Percentiles rank a stretch among this genome's conserved stretches.
Evolutionary conservation across 495 filamentous ascomycete species (phyloP).

Genomic region (Neurospora hispaniola): DNA sequence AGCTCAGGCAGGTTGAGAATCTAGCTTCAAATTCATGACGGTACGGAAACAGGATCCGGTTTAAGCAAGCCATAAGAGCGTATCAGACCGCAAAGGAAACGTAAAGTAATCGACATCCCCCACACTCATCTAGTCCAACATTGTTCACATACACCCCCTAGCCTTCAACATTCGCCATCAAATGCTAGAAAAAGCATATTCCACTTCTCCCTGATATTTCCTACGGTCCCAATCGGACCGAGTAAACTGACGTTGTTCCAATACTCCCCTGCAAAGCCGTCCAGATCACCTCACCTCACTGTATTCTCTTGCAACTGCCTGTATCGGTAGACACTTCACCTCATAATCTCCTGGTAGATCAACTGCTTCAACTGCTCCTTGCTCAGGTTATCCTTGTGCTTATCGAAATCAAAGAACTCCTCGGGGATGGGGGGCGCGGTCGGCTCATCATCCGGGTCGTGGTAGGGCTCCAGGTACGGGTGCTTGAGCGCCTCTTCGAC

Average conservation of each 20-base stretch:
- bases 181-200: not conserved
- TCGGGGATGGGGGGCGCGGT: conserved; percentile 93
- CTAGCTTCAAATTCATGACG: not conserved
- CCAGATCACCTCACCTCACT: not conserved
- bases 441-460: conserved; percentile 98
- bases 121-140: not conserved
- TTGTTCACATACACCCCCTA: not conserved
- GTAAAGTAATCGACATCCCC: not conserved
- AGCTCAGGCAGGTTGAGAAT: not conserved
- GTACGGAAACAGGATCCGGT: not conserved
- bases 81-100: not conserved
- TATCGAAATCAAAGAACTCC: conserved; percentile 99
- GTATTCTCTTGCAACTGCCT: not conserved
- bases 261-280: not conserved
- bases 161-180: not conserved
- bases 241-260: conserved; percentile 2
- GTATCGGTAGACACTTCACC: conserved; percentile 34
- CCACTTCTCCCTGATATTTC: not conserved
- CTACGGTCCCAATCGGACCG: not conserved
- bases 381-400: conserved; percentile 96
- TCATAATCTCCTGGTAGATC: conserved; percentile 98
- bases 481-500: conserved; percentile 96
- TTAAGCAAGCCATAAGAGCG: not conserved
- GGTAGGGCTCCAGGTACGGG: conserved; percentile 97
- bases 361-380: conserved; percentile 97